Base-by-base conservation (phyloP, 1,284 basidiomycete genomes). In the Ganoderma multipileum region DNA sequence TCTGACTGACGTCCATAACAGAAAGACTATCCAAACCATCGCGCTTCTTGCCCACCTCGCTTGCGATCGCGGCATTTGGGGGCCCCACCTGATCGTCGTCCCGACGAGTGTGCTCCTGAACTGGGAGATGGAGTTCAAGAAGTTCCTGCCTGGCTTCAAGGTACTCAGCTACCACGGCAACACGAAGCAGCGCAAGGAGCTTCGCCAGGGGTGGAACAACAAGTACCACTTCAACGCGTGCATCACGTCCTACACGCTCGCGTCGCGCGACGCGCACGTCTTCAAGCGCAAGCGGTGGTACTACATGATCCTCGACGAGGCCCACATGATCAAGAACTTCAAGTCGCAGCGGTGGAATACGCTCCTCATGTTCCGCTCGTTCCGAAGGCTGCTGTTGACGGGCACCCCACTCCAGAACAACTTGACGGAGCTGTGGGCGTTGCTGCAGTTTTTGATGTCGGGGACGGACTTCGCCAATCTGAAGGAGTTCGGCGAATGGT, bases 101-200 rank as follows among this genome's bases (percentile, higher is more conserved):
- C 96, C 97, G 1, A 98, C 97, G 1, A 96, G 94, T 70, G 97
- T 98, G 67, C 88, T 99, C 71, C 86, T 98, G 68, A 98, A 99
- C 78, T 99, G 97, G 97, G 97, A 98, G 80, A 97, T 98, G 94
- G 97, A 98, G 79, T 98, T 98, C 85, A 98, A 98, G 81, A 98
- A 98, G 81, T 98, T 98, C 78, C 84, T 98, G 2, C 97, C 97
- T 0, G 97, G 96, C 1, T 97, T 98, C 86, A 94, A 91, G 75
- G 90, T 95, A 66, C 84, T 99, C 44, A 94, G 95, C 68, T 99
- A 98, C 81, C 96, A 98, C 76, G 97, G 97, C 38, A 90, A 87
- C 60, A 93, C 94, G 67, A 96, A 95, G 80, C 94, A 96, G 68
- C 91, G 97, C 63, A 97, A 97, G 79, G 96, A 98, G 74, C 89